phyloP scores from a whole-genome alignment of 2,329 filamentous ascomycete genomes.

The Pseudopithomyces chartarum region DNA sequence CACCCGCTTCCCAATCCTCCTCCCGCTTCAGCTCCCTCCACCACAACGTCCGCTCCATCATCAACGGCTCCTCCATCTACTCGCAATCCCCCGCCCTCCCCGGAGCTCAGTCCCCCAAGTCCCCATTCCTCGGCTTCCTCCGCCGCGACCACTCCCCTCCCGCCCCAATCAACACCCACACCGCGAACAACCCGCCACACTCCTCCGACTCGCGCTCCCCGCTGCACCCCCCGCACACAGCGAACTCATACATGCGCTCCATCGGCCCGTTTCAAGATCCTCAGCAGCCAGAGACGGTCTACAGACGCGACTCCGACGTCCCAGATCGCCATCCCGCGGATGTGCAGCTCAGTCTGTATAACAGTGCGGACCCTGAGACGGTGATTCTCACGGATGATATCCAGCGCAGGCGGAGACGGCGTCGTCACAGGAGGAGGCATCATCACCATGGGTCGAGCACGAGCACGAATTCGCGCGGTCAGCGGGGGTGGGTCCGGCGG shows the following conservation, averaged over 20 bases:
- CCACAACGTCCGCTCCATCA: conserved; percentile 31
- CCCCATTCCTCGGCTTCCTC: conserved; percentile 38
- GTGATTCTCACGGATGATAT: conserved; percentile 54
- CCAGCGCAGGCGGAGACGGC: conserved; percentile 40
- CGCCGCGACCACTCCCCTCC: conserved; percentile 32
- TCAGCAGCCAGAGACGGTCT: conserved; percentile 24
- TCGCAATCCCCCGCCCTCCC: conserved; percentile 35
- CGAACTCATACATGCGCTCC: conserved; percentile 39
- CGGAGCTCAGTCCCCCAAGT: conserved; percentile 38
- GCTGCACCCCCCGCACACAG: conserved; percentile 40
- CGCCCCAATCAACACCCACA: conserved; percentile 23
- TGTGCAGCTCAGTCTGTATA: conserved; percentile 37
- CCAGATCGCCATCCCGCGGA: conserved; percentile 37
- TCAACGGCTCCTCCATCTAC: conserved; percentile 45
- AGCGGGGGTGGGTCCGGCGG: conserved; percentile 37
- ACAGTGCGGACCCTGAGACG: conserved; percentile 56
- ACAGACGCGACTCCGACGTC: conserved; percentile 10
- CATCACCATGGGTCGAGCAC: conserved; percentile 8
- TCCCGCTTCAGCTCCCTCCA: conserved; percentile 26
- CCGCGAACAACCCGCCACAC: conserved; percentile 23
- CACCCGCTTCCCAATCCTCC: conserved; percentile 22
- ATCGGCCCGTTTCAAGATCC: conserved; percentile 34
- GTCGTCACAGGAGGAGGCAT: conserved; percentile 38
- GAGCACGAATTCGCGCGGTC: conserved; percentile 10
- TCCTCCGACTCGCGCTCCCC: conserved; percentile 36